Evolutionary conservation across 2,329 filamentous ascomycete genomes (phyloP).

Genomic region (Neocucurbitaria cava): DNA sequence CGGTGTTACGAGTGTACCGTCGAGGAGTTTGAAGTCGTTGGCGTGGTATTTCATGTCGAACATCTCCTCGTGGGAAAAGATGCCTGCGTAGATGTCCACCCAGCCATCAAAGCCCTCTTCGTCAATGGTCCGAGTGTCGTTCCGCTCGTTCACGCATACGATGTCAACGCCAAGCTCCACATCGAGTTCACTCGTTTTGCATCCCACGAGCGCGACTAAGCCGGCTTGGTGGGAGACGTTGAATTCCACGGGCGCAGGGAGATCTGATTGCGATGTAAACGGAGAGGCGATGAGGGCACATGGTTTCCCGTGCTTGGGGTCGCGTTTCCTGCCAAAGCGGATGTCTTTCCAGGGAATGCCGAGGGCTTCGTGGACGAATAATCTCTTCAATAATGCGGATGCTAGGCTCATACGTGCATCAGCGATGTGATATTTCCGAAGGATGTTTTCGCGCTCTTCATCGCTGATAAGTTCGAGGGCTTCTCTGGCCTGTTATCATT

Average conservation of each 20-base stretch:
- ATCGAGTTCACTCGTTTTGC: slow-evolving; percentile 35
- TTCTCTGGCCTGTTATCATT: slow-evolving; percentile 48
- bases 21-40: slow-evolving; percentile 53
- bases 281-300: slow-evolving; percentile 55
- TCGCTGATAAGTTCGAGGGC: slow-evolving; percentile 52
- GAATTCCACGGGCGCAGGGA: slow-evolving; percentile 64
- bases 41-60: slow-evolving; percentile 66
- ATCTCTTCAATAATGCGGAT: slow-evolving; percentile 76
- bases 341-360: slow-evolving; percentile 68
- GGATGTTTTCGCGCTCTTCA: slow-evolving; percentile 64
- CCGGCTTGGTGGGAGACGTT: slow-evolving; percentile 83
- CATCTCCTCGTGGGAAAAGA: slow-evolving; percentile 70
- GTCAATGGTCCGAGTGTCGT: slow-evolving; percentile 66
- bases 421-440: slow-evolving; percentile 69
- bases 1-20: slow-evolving; percentile 51
- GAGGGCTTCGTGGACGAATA: slow-evolving; percentile 67
- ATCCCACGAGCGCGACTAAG: slow-evolving; percentile 70
- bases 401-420: slow-evolving; percentile 78
- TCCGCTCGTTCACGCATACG: slow-evolving; percentile 76
- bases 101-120: slow-evolving; percentile 69
- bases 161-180: slow-evolving; percentile 74
- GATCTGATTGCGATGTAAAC: background rate
- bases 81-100: slow-evolving; percentile 75
- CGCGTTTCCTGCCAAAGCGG: slow-evolving; percentile 62
- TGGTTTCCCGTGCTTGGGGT: slow-evolving; percentile 59